phyloP scores from a whole-genome alignment of 2,329 filamentous ascomycete species.

The Aspergillus tanneri region DNA sequence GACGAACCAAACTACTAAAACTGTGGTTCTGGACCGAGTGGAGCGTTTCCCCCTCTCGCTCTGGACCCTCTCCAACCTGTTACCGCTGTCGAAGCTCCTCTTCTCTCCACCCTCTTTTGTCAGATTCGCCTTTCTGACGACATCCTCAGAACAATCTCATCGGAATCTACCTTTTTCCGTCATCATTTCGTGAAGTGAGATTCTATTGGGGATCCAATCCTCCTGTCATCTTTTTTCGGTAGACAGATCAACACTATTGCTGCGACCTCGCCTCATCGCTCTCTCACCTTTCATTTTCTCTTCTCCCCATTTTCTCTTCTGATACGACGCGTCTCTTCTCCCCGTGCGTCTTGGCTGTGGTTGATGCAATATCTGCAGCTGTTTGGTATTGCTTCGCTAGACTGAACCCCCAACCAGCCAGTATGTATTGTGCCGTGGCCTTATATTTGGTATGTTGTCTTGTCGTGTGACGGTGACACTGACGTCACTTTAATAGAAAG shows the following conservation, averaged over 20 bases:
- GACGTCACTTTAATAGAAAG: conserved; percentile 15
- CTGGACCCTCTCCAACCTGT: not conserved
- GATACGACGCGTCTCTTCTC: not conserved
- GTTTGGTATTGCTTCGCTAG: no score
- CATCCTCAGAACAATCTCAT: not conserved
- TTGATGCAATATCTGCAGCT: no score
- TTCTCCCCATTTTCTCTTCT: not conserved
- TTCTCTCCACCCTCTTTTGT: not conserved
- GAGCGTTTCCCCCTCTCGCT: conserved; percentile 7
- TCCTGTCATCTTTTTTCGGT: not conserved
- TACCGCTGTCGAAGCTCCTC: not conserved
- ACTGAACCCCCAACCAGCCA: no score
- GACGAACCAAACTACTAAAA: not conserved
- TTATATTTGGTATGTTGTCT: no score
- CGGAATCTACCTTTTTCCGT: no score
- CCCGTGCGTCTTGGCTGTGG: not conserved
- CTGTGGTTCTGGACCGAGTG: conserved; percentile 9
- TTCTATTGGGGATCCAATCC: no score
- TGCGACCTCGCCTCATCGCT: not conserved
- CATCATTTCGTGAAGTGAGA: no score
- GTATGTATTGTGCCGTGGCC: no score
- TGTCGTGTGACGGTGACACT: no score
- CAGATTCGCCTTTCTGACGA: not conserved
- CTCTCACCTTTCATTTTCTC: not conserved
- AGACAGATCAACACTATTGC: not conserved